Percentiles rank a stretch among this genome's conserved stretches.
Evolutionary conservation across 352 stramenopile genomes (phyloP).

Genomic region (Globisporangium yorkense): DNA sequence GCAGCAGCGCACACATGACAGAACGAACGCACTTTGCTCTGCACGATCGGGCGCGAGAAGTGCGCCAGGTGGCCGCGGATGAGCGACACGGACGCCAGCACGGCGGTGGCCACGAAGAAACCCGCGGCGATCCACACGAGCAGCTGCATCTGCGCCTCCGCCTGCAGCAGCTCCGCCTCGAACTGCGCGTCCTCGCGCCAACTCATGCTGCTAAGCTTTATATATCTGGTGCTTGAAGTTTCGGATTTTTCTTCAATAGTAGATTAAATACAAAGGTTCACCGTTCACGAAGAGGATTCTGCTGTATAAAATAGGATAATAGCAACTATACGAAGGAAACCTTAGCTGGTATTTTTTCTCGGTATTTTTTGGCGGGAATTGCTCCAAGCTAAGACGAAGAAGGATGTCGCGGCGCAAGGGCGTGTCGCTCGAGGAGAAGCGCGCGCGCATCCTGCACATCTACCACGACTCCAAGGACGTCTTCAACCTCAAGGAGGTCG

Average conservation of each 20-base stretch:
- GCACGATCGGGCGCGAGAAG: conserved; percentile 91
- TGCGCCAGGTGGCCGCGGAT: conserved; percentile 90
- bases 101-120: conserved; percentile 85
- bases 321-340: too few relatives aligned
- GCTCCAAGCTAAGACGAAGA: too few relatives aligned
- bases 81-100: conserved; percentile 87
- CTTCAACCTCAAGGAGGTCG: conserved; percentile 84
- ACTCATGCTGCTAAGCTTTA: too few relatives aligned
- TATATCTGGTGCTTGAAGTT: too few relatives aligned
- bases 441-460: conserved; percentile 75
- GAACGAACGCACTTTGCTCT: conserved; percentile 87
- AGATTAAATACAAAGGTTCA: too few relatives aligned
- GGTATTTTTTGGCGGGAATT: too few relatives aligned
- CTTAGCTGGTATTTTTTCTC: too few relatives aligned
- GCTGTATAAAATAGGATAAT: too few relatives aligned
- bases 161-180: conserved; percentile 11
- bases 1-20: not conserved
- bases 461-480: conserved; percentile 85
- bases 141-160: conserved; percentile 60
- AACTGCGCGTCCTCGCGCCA: too few relatives aligned
- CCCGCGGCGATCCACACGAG: conserved; percentile 85
- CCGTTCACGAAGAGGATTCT: too few relatives aligned
- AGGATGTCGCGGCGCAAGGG: conserved; percentile 48
- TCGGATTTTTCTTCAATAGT: too few relatives aligned
- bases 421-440: conserved; percentile 84